Evolutionary conservation across 495 filamentous ascomycete genomes (phyloP).

Genomic region (Filosporella fistucella): DNA sequence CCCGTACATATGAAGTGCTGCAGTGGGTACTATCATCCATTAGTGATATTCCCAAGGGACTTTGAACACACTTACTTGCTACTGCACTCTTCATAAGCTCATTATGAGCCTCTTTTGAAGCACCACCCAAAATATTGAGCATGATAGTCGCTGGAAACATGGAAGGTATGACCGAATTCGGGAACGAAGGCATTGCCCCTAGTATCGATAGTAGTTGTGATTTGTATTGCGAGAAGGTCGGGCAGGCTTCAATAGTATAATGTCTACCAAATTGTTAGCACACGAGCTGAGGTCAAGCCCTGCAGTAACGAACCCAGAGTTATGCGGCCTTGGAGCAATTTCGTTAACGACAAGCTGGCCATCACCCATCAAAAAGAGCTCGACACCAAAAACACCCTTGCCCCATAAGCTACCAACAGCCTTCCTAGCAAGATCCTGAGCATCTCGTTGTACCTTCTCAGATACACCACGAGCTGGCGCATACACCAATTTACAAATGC

Average conservation of each 20-base stretch:
- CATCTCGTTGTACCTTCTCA: constrained; percentile 52
- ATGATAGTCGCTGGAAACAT: constrained; percentile 69
- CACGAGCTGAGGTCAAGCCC: background rate
- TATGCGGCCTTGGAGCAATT: constrained; percentile 92
- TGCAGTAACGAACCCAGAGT: constrained; percentile 52
- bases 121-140: constrained; percentile 93
- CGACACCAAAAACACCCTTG: constrained; percentile 91
- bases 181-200: constrained; percentile 57
- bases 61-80: too few relatives aligned
- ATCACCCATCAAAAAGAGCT: constrained; percentile 89
- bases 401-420: constrained; percentile 79
- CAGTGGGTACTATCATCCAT: too few relatives aligned
- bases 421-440: constrained; percentile 71
- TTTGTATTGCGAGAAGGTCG: constrained; percentile 81
- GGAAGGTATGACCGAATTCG: constrained; percentile 54
- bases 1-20: constrained; percentile 82
- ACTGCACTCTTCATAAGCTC: constrained; percentile 59
- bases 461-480: constrained; percentile 74
- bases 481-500: constrained; percentile 91
- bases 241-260: constrained; percentile 93
- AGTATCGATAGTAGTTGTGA: constrained; percentile 85
- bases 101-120: constrained; percentile 62
- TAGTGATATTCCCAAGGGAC: too few relatives aligned
- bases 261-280: constrained; percentile 49
- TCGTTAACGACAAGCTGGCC: constrained; percentile 72